Percentiles rank a stretch among this genome's conserved stretches.
phyloP scores from a whole-genome alignment of 345 rosid species.

The Citrus inodora region DNA sequence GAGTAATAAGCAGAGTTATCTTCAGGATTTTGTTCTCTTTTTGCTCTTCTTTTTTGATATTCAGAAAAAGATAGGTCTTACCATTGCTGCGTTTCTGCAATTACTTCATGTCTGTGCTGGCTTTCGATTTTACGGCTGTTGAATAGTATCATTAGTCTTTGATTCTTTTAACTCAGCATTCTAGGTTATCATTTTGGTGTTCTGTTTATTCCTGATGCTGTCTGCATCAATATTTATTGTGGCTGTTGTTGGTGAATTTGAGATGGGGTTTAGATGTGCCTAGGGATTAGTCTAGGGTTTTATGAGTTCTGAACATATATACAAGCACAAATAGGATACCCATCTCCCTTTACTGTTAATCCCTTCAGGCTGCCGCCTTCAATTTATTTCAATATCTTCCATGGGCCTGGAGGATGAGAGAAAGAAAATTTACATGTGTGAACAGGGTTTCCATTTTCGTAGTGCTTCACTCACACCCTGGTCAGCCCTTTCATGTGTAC shows the following conservation, averaged over 20 bases:
- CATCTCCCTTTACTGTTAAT: background rate
- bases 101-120: background rate
- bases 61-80: background rate
- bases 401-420: background rate
- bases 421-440: background rate
- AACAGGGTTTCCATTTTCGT: background rate
- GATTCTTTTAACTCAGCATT: background rate
- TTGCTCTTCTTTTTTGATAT: background rate
- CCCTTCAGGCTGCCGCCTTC: background rate
- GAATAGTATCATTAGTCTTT: background rate
- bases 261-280: background rate
- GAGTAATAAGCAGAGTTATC: background rate
- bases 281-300: background rate
- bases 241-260: background rate
- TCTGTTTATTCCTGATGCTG: background rate
- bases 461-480: too few species aligned
- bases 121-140: background rate
- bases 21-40: slow-evolving; percentile 6
- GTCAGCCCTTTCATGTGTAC: background rate
- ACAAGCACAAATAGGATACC: background rate
- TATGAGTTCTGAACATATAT: background rate
- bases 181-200: background rate
- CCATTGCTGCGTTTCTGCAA: background rate
- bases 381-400: background rate
- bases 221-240: background rate